Conservation (phyloP, 1,139 yeast species). For the Candida sp. region DNA sequence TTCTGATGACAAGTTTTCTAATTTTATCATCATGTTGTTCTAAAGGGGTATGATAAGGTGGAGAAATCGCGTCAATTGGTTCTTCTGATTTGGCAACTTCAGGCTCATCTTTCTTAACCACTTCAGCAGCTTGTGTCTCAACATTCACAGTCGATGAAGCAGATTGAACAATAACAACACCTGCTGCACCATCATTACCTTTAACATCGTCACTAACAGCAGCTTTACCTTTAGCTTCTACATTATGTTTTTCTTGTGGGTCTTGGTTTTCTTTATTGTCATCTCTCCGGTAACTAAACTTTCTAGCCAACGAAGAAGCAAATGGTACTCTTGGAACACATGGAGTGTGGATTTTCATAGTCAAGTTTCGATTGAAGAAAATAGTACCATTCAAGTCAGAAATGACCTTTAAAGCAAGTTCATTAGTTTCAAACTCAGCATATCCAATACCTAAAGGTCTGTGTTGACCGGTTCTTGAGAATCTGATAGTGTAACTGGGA, state of each 20-base stretch:
- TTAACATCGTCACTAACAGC: neutral
- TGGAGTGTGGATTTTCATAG: conserved; percentile 38
- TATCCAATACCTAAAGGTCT: conserved; percentile 64
- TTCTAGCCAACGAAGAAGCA: conserved; percentile 3
- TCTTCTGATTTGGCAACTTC: neutral
- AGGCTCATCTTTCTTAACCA: neutral
- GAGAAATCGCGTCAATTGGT: neutral
- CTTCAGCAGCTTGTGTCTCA: neutral
- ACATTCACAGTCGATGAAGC: neutral
- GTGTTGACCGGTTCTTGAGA: conserved; percentile 33
- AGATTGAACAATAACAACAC: neutral
- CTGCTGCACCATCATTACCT: neutral
- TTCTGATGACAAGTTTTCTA: neutral
- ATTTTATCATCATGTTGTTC: neutral
- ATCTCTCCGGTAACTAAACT: neutral
- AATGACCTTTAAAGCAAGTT: conserved; percentile 47
- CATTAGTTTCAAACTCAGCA: conserved; percentile 52
- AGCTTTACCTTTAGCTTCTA: neutral
- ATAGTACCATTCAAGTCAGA: conserved; percentile 35
- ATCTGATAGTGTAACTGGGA: conserved; percentile 53
- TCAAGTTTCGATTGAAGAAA: conserved; percentile 36
- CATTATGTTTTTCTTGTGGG: conserved; percentile 2
- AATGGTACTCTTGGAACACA: conserved; percentile 23
- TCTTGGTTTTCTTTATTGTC: conserved; percentile 5
- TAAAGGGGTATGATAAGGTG: neutral